These are phyloP conservation scores for Luzula sylvatica DNA, from an alignment of 176 grass and related monocot species.

Conservation along the genomic window DNA sequence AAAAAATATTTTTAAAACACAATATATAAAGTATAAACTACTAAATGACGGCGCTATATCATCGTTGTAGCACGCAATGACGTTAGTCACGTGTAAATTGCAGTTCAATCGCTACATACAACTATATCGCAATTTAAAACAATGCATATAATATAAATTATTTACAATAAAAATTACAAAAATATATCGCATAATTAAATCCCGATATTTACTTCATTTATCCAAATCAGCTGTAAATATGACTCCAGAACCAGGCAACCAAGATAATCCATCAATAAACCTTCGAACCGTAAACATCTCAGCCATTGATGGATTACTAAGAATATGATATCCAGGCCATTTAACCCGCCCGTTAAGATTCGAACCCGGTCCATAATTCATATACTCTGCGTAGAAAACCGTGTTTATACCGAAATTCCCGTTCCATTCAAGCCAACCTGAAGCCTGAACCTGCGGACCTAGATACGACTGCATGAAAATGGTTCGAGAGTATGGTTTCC, in stretches of 20 bases:
- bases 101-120: too few species aligned
- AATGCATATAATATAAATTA: too few species aligned
- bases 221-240: conserved; percentile 59
- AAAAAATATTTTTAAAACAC: too few species aligned
- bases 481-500: conserved; percentile 67
- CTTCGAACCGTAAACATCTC: conserved; percentile 50
- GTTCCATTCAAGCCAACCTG: conserved; percentile 68
- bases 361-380: conserved; percentile 55
- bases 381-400: conserved; percentile 71
- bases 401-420: conserved; percentile 33
- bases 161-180: neutral
- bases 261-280: conserved; percentile 69
- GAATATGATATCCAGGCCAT: conserved; percentile 78
- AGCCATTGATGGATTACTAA: conserved; percentile 51
- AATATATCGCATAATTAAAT: too few species aligned
- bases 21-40: too few species aligned
- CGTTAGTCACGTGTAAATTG: too few species aligned
- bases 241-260: conserved; percentile 59
- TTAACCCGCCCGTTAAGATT: conserved; percentile 32
- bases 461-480: conserved; percentile 83
- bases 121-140: too few species aligned
- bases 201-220: neutral
- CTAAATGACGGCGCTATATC: too few species aligned
- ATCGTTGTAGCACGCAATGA: too few species aligned
- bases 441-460: conserved; percentile 32